A percentile compares a stretch with the other conserved stretches of the same genome.
These are phyloP conservation scores for Xenoacremonium recifei DNA, from an alignment of 2,329 filamentous ascomycete species.

Conservation along the genomic window DNA sequence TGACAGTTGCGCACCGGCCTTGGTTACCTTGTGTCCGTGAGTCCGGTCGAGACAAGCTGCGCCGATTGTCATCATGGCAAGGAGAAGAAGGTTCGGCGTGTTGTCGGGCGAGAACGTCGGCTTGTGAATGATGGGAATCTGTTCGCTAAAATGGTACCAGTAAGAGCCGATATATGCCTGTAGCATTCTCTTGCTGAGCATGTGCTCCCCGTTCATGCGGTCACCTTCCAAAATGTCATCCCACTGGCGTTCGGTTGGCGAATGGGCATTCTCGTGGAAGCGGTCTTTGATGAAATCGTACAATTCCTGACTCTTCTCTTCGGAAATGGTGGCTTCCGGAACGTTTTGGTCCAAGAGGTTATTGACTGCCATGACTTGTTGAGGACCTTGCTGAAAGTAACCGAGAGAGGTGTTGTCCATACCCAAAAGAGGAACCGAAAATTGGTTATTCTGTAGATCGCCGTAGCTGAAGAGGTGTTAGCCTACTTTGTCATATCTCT, in stretches of 20 bases:
- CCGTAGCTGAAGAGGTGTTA: slow-evolving; percentile 45
- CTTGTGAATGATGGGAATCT: slow-evolving; percentile 91
- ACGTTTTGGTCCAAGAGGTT: slow-evolving; percentile 78
- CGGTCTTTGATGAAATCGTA: slow-evolving; percentile 77
- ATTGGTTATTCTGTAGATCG: slow-evolving; percentile 44
- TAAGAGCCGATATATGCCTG: slow-evolving; percentile 91
- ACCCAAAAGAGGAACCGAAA: slow-evolving; percentile 45
- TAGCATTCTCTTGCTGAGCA: slow-evolving; percentile 90
- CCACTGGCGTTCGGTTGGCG: slow-evolving; percentile 71
- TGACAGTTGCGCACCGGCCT: slow-evolving; percentile 76
- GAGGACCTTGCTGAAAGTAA: slow-evolving; percentile 59
- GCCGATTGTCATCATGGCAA: slow-evolving; percentile 90
- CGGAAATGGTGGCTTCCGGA: slow-evolving; percentile 78
- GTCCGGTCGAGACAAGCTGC: slow-evolving; percentile 85
- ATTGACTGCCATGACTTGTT: slow-evolving; percentile 87
- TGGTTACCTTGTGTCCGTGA: slow-evolving; percentile 70
- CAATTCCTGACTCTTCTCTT: slow-evolving; percentile 81
- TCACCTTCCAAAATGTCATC: slow-evolving; percentile 78
- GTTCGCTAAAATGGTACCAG: slow-evolving; percentile 92
- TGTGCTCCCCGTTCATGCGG: slow-evolving; percentile 60
- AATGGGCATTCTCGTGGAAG: slow-evolving; percentile 78
- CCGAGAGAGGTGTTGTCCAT: slow-evolving; percentile 48
- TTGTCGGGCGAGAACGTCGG: slow-evolving; percentile 89
- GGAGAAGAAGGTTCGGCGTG: slow-evolving; percentile 78
- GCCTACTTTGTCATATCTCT: slow-evolving; percentile 2